A percentile compares a stretch with the other conserved stretches of the same genome.
phyloP scores from a whole-genome alignment of 805 yeast genomes.

The Saccharomyces mikatae region DNA sequence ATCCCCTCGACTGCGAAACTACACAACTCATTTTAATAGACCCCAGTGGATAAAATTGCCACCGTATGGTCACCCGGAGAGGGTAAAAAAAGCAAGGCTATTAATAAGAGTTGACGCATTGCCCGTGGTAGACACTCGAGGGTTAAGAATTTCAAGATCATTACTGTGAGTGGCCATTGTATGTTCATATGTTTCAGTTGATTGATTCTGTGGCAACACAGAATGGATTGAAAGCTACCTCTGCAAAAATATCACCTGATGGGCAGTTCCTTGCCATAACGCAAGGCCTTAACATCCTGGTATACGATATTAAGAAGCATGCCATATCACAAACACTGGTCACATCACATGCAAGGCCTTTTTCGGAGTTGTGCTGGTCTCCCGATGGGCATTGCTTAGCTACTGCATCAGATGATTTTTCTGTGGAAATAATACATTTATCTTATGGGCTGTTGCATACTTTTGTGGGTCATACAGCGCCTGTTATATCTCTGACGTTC shows the following conservation, averaged over 20 bases:
- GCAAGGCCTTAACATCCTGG: conserved; percentile 48
- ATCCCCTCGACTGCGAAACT: neutral
- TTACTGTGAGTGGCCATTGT: neutral
- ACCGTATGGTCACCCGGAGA: neutral
- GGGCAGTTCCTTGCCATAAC: conserved; percentile 51
- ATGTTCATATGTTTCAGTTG: neutral
- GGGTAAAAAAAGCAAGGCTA: neutral
- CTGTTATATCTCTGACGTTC: conserved; percentile 65
- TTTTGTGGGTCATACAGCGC: conserved; percentile 75
- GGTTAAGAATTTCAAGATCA: neutral
- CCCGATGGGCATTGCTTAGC: conserved; percentile 69
- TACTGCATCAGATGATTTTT: conserved; percentile 78
- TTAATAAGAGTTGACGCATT: neutral
- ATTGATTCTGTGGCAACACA: neutral
- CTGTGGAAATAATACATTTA: conserved; percentile 67
- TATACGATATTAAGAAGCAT: conserved; percentile 41
- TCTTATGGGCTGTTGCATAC: conserved; percentile 35
- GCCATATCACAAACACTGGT: conserved; percentile 1
- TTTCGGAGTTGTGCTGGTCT: conserved; percentile 71
- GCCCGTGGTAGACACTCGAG: neutral
- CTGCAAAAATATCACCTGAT: conserved; percentile 55
- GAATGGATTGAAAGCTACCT: conserved; percentile 26
- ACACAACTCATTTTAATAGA: neutral
- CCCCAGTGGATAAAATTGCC: neutral
- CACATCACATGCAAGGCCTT: conserved; percentile 45